Evolutionary conservation across 179 eudicot genomes (phyloP).

Genomic region (Drosera spatulata): DNA sequence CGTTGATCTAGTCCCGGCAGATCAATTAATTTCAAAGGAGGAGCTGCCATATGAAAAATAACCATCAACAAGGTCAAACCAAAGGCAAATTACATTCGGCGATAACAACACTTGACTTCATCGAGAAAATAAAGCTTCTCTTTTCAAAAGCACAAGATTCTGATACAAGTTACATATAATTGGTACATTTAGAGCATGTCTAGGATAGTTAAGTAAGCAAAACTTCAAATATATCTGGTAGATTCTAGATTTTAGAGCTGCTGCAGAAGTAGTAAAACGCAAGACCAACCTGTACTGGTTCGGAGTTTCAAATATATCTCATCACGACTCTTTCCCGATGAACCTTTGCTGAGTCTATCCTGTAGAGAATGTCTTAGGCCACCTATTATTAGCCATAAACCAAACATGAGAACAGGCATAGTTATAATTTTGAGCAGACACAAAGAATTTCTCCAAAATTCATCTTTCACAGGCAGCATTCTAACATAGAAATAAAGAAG

Average conservation of each 20-base stretch:
- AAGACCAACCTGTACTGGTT: slow-evolving; percentile 75
- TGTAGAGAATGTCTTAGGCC: slow-evolving; percentile 98
- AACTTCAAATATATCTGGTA: too few species aligned
- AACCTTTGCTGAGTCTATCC: slow-evolving; percentile 83
- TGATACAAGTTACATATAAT: too few species aligned
- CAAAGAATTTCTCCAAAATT: background rate
- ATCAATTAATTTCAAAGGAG: slow-evolving; percentile 89
- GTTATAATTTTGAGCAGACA: background rate
- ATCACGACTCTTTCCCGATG: slow-evolving; percentile 77
- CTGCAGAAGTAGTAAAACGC: slow-evolving; percentile 1
- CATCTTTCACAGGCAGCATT: background rate
- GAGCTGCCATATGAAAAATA: slow-evolving; percentile 38
- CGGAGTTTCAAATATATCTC: slow-evolving; percentile 87
- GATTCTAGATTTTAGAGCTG: too few species aligned
- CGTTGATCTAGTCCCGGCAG: slow-evolving; percentile 96
- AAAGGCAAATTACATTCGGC: too few species aligned
- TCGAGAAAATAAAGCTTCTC: too few species aligned
- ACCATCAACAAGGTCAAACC: too few species aligned
- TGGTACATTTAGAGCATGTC: too few species aligned
- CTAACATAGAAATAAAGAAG: too few species aligned
- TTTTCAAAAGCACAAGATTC: too few species aligned
- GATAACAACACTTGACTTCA: too few species aligned
- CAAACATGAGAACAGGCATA: slow-evolving; percentile 1
- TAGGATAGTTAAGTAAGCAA: too few species aligned
- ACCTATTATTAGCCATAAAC: slow-evolving; percentile 40